These are phyloP conservation scores for Ambrosia artemisiifolia DNA, from an alignment of 129 eudicot genomes.

Conservation along the genomic window DNA sequence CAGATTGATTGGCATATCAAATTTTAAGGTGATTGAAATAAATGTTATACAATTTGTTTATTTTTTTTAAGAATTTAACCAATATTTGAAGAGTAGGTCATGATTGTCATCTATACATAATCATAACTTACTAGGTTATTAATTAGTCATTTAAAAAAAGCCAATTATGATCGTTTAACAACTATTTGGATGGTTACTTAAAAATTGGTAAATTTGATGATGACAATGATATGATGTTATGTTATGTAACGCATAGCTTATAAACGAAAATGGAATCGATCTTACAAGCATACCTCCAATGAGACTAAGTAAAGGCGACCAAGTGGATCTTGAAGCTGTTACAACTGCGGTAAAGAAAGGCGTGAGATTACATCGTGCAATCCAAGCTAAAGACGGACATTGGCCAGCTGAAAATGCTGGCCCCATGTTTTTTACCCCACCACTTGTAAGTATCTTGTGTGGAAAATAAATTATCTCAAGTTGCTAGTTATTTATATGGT, in stretches of 20 bases:
- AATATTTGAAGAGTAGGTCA: no score
- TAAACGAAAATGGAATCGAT: constrained; percentile 31
- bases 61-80: no score
- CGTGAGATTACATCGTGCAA: constrained; percentile 26
- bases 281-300: constrained; percentile 25
- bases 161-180: no score
- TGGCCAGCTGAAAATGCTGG: constrained; percentile 44
- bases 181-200: no score
- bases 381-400: constrained; percentile 36
- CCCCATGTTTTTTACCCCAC: constrained; percentile 38
- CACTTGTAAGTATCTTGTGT: constrained; percentile 24
- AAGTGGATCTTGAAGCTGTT: constrained; percentile 15
- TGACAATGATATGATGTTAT: not conserved
- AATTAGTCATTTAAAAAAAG: no score
- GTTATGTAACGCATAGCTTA: constrained; percentile 19
- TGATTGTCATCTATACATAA: no score
- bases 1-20: no score
- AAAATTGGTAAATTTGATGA: not conserved
- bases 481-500: not conserved
- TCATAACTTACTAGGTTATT: no score
- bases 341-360: constrained; percentile 31
- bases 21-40: no score
- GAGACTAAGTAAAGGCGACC: constrained; percentile 12
- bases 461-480: no score
- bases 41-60: no score